phyloP scores from a whole-genome alignment of 305 asterid species.

The Solanum hybrid region DNA sequence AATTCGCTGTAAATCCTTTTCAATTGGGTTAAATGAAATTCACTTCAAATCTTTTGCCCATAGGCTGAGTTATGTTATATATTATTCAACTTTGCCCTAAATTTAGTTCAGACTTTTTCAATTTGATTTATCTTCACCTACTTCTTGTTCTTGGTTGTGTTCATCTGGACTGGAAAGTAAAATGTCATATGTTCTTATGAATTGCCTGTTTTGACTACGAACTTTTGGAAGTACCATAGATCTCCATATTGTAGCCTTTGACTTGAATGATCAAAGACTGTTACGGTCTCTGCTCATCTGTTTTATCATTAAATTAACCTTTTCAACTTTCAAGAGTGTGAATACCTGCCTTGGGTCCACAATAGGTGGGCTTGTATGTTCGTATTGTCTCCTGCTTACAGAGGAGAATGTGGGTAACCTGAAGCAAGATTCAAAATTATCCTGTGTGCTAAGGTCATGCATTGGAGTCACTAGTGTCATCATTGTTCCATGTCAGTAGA shows the following conservation, averaged over 20 bases:
- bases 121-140: background rate
- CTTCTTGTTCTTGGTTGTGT: conserved; percentile 3
- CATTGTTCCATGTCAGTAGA: background rate
- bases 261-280: background rate
- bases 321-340: background rate
- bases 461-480: background rate
- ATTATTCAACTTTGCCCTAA: background rate
- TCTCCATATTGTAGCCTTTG: background rate
- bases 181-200: background rate
- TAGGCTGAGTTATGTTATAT: background rate
- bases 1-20: background rate
- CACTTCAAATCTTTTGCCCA: background rate
- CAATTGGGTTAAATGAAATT: background rate
- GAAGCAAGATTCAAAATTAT: background rate
- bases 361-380: background rate
- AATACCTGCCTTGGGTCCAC: conserved; percentile 1
- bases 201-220: background rate
- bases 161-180: background rate
- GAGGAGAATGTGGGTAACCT: background rate
- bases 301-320: background rate
- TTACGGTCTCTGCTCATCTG: background rate
- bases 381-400: background rate
- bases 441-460: background rate
- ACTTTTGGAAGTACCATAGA: background rate
- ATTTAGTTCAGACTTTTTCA: background rate